A percentile compares a stretch with the other conserved stretches of the same genome.
phyloP scores from a whole-genome alignment of 768 basidiomycete genomes.

The Pisolithus orientalis region DNA sequence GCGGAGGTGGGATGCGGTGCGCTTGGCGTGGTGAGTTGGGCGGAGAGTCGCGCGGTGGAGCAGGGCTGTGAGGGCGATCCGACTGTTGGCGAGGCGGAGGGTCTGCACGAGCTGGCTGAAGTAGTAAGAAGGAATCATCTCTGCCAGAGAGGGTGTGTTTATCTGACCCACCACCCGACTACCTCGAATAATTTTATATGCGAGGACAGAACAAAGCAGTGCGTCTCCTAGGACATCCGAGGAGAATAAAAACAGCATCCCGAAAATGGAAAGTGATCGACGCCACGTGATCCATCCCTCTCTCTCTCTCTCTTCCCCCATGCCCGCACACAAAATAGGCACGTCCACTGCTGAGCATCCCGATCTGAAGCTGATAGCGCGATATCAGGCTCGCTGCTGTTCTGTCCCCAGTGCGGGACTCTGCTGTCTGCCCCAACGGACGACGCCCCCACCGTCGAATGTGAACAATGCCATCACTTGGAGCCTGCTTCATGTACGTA shows the following conservation, averaged over 20 bases:
- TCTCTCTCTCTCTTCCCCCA: neutral
- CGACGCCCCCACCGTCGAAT: conserved; percentile 66
- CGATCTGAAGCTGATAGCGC: neutral
- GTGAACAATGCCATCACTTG: conserved; percentile 82
- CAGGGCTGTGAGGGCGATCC: conserved; percentile 33
- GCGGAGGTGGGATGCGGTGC: conserved; percentile 36
- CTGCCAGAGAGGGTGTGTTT: no score
- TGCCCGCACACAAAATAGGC: conserved; percentile 46
- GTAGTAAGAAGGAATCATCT: conserved; percentile 11
- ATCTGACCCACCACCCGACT: neutral
- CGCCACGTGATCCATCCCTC: neutral
- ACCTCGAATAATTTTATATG: neutral
- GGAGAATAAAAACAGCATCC: neutral
- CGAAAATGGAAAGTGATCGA: neutral
- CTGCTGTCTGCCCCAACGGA: conserved; percentile 77
- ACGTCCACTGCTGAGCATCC: conserved; percentile 9
- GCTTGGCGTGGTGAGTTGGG: conserved; percentile 43
- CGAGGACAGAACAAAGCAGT: no score
- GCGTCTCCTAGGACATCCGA: neutral
- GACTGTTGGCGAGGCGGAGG: conserved; percentile 39
- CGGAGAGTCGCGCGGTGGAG: conserved; percentile 29
- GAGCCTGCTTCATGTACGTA: conserved; percentile 87
- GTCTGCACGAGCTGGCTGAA: conserved; percentile 34
- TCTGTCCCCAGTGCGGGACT: conserved; percentile 92
- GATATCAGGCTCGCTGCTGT: conserved; percentile 75